Base-by-base conservation (phyloP, 2,329 filamentous ascomycete species). In the Lasiodiplodia hormozganensis region DNA sequence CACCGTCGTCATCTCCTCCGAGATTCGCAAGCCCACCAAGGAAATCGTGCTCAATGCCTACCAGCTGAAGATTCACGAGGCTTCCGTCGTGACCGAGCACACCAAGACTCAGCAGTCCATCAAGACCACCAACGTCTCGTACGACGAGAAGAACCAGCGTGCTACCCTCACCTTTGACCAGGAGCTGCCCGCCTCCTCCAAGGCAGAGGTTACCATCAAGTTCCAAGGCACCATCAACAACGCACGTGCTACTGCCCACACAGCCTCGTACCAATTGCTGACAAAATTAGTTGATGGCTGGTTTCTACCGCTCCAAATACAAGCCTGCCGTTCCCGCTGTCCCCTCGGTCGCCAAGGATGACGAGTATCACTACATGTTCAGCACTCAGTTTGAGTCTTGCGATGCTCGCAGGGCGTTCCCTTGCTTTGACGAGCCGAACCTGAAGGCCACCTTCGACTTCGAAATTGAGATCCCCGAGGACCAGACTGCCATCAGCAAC, bases 361-460 rank as follows among this genome's bases (percentile, higher is more conserved):
- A 83, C 58, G 86, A 89, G 67, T 84, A 86, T 73, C 84, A 89
- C 77, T 89, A 81, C 87, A 90, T 84, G 87, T 89, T 97, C 80
- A 97, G 93, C 84, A 99, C 96, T 60, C 96, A 99, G 79, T 99
- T 99, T 77, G 96, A 99, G 84, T 91, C 94, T 56, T 97, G 94
- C 76, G 96, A 99, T 82, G 96, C 96, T 70, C 91, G 96, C 72
- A 88, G 94, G 73, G 95, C 96, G 10, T 97, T 99, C 82, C 96
- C 96, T 6, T 97, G 95, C 82, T 97, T 97, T 79, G 95, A 98
- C 77, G 96, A 98, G 84, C 95, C 95, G 34, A 91, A 93, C 31
- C 86, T 98, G 73, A 98, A 98, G 85, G 93, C 95, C 49, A 94
- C 92, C 1, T 97, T 96, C 76, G 94, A 97, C 79, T 92, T 99